phyloP scores from a whole-genome alignment of 805 yeast genomes.

The Komagataella populi region DNA sequence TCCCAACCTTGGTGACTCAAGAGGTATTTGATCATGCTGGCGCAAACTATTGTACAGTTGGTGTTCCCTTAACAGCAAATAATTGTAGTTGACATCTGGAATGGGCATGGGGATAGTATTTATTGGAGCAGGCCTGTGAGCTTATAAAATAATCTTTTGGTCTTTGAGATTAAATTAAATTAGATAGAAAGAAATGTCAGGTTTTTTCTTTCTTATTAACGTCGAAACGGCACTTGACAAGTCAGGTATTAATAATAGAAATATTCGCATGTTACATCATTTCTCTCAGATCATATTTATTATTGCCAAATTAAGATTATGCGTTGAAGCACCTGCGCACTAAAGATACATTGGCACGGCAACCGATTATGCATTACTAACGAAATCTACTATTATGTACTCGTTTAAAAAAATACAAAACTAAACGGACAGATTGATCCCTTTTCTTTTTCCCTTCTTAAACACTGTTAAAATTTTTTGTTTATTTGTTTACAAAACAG shows the following conservation, averaged over 20 bases:
- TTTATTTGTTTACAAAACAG: too few relatives aligned
- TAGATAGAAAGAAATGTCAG: not conserved
- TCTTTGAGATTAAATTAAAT: too few relatives aligned
- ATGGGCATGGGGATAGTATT: constrained; percentile 11
- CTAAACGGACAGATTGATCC: too few relatives aligned
- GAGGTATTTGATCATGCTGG: not conserved
- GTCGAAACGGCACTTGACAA: not conserved
- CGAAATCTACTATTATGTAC: not conserved
- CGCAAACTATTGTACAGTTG: constrained; percentile 12
- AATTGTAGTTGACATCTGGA: constrained; percentile 18
- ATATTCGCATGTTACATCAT: not conserved
- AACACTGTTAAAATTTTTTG: too few relatives aligned
- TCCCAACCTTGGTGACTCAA: constrained; percentile 9
- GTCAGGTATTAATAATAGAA: not conserved
- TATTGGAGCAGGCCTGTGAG: not conserved
- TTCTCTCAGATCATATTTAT: not conserved
- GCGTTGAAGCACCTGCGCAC: not conserved
- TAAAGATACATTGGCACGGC: not conserved
- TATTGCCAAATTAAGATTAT: not conserved
- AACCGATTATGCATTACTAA: not conserved
- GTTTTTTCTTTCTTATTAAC: not conserved
- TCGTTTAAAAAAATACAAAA: too few relatives aligned
- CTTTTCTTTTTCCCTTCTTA: too few relatives aligned
- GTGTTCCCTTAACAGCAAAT: constrained; percentile 20
- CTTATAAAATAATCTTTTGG: not conserved